A percentile compares a stretch with the other conserved stretches of the same genome.
These are phyloP conservation scores for Thuidium tamariscinum DNA, from an alignment of 225 moss, liverwort and hornwort genomes.

Conservation along the genomic window DNA sequence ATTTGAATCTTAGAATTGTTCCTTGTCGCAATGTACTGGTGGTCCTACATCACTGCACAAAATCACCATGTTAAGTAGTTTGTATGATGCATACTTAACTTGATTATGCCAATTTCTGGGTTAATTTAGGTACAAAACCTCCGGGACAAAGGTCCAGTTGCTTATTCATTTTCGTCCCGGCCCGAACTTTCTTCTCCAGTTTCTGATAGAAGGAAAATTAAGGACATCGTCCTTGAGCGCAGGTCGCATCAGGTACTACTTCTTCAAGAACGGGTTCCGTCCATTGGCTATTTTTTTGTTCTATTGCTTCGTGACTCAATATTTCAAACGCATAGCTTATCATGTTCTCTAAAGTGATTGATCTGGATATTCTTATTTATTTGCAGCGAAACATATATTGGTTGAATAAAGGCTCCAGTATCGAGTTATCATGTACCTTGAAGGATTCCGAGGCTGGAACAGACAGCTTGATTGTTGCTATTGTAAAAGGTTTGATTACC, in stretches of 20 bases:
- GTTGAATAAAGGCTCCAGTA: slow-evolving; percentile 34
- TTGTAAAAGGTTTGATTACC: slow-evolving; percentile 26
- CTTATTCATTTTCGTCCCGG: slow-evolving; percentile 14
- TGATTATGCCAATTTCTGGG: background rate
- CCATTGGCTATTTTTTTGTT: background rate
- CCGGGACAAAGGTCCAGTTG: slow-evolving; percentile 22
- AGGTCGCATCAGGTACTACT: slow-evolving; percentile 19
- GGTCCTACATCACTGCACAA: background rate
- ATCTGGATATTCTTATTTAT: background rate
- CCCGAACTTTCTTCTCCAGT: slow-evolving; percentile 9
- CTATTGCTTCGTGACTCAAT: background rate
- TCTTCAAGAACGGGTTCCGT: background rate
- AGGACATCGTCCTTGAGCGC: slow-evolving; percentile 9
- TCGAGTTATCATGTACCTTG: slow-evolving; percentile 25
- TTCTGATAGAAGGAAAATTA: background rate
- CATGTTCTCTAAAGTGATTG: background rate
- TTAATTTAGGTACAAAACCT: slow-evolving; percentile 23
- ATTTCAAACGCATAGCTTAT: background rate
- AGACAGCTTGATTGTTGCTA: slow-evolving; percentile 32
- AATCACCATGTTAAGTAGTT: background rate
- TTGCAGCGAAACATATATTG: slow-evolving; percentile 29
- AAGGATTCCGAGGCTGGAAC: background rate
- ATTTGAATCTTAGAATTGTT: background rate
- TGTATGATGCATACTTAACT: background rate
- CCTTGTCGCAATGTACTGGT: background rate